Conservation (phyloP, 1,284 basidiomycete species). For the Grifola frondosa region DNA sequence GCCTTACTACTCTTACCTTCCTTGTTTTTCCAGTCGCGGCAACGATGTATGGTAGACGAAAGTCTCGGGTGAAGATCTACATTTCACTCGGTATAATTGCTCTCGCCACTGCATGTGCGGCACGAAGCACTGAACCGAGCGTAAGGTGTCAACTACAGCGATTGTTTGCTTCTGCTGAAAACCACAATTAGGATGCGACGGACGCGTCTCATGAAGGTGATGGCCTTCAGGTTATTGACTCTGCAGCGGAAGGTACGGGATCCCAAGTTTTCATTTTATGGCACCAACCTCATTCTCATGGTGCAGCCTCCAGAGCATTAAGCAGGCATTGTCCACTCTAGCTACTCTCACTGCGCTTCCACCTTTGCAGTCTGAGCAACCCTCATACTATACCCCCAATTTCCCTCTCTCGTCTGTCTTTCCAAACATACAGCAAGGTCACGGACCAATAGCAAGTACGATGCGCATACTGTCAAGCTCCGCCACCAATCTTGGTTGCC, state of each 20-base stretch:
- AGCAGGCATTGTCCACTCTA: slow-evolving; percentile 65
- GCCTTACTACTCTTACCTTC: too few relatives aligned
- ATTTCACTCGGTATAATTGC: slow-evolving; percentile 30
- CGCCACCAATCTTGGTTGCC: slow-evolving; percentile 52
- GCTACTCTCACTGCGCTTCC: slow-evolving; percentile 59
- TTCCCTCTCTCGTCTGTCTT: slow-evolving; percentile 63
- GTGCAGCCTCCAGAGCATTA: slow-evolving; percentile 64
- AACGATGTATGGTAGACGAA: slow-evolving; percentile 13
- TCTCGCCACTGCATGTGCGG: slow-evolving; percentile 23
- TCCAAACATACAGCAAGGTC: slow-evolving; percentile 66
- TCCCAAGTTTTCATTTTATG: background rate
- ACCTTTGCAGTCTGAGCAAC: slow-evolving; percentile 52
- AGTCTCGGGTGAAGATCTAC: slow-evolving; percentile 20
- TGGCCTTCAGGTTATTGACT: slow-evolving; percentile 20
- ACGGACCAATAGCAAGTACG: slow-evolving; percentile 66
- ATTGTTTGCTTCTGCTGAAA: too few relatives aligned
- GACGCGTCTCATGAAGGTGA: slow-evolving; percentile 6
- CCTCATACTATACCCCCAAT: slow-evolving; percentile 42
- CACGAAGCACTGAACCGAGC: too few relatives aligned
- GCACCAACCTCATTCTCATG: slow-evolving; percentile 16
- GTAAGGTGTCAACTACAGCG: too few relatives aligned
- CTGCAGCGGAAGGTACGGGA: slow-evolving; percentile 27
- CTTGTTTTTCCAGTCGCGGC: too few relatives aligned
- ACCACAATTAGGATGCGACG: too few relatives aligned
- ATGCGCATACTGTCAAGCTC: slow-evolving; percentile 65